These are phyloP conservation scores for Carex littledalei DNA, from an alignment of 176 grass and related monocot genomes.

Conservation along the genomic window DNA sequence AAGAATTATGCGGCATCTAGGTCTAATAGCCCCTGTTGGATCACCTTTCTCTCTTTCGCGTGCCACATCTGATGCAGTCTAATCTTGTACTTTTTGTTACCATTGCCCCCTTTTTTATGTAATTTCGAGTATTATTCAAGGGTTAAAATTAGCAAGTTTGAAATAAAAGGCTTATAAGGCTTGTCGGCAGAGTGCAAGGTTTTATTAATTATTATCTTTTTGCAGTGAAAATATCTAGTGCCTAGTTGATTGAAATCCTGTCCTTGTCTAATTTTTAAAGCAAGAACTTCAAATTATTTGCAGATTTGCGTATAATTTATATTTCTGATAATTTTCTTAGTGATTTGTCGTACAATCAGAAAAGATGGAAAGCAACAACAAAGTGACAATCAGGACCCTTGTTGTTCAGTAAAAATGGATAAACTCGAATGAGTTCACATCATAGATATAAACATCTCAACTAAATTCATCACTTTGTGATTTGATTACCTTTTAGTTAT, in stretches of 20 bases:
- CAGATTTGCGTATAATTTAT: not conserved
- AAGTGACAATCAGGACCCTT: not conserved
- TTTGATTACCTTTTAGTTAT: not conserved
- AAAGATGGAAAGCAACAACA: not conserved
- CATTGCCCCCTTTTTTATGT: not conserved
- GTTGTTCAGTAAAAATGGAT: not conserved
- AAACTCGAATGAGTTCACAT: not conserved
- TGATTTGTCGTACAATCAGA: not conserved
- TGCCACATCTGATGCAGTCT: constrained; percentile 1
- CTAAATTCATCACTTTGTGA: not conserved
- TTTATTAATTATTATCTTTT: not conserved
- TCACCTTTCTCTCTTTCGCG: constrained; percentile 32
- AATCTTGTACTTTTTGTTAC: not conserved
- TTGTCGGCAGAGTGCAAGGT: not conserved
- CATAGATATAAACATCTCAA: not conserved
- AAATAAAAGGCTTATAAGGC: not conserved
- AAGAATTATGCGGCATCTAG: constrained; percentile 43
- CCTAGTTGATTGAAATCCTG: not conserved
- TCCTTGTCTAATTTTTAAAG: not conserved
- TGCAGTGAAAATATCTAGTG: not conserved
- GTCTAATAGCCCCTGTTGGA: constrained; percentile 38
- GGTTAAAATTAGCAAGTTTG: not conserved
- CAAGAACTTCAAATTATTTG: not conserved
- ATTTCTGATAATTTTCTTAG: not conserved
- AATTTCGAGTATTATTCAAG: not conserved